Conservation (phyloP, 306 rosid species). For the Gastrolobium villosum region DNA sequence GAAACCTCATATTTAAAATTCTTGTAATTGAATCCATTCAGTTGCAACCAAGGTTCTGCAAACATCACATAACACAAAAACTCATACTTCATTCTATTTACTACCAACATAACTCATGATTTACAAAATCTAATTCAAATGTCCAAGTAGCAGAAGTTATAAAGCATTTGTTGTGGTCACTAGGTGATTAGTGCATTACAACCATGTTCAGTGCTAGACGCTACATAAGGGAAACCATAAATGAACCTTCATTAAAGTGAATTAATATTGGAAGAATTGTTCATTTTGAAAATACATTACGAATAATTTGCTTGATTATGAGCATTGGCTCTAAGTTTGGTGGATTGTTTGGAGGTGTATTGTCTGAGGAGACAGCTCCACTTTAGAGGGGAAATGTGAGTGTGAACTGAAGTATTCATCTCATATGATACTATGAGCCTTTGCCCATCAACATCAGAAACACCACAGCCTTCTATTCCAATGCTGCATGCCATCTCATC, state of each 20-base stretch:
- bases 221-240: not conserved
- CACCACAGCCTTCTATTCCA: not conserved
- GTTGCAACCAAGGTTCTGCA: not conserved
- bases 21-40: not conserved
- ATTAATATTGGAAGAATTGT: slow-evolving; percentile 4
- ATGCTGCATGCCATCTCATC: not conserved
- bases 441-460: not conserved
- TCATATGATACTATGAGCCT: not conserved
- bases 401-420: not conserved
- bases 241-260: not conserved
- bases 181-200: not conserved
- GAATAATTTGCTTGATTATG: not conserved
- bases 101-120: not conserved
- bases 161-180: not conserved
- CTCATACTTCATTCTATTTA: not conserved
- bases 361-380: not conserved
- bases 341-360: not conserved
- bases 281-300: slow-evolving; percentile 7
- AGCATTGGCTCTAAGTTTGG: not conserved
- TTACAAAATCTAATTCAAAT: too few relatives aligned
- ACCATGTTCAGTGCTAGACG: not conserved
- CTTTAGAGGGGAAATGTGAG: not conserved
- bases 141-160: too few relatives aligned
- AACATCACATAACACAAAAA: not conserved
- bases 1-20: not conserved